phyloP scores from a whole-genome alignment of 768 basidiomycete species.

The Amanita muscaria region DNA sequence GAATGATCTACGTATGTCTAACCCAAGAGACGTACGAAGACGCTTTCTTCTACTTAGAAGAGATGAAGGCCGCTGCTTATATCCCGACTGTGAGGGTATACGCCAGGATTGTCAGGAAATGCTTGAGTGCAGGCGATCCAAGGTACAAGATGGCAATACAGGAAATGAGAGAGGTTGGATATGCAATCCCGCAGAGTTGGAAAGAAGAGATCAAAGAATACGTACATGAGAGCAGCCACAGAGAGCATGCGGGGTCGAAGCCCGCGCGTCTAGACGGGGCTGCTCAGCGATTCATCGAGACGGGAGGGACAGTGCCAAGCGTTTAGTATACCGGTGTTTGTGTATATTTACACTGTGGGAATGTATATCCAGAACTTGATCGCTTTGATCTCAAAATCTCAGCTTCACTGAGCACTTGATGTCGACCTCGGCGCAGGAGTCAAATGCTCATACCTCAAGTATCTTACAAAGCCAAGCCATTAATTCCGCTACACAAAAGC shows the following conservation, averaged over 20 bases:
- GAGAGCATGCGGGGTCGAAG: background rate
- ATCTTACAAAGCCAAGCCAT: slow-evolving; percentile 1
- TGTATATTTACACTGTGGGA: background rate
- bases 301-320: slow-evolving; percentile 22
- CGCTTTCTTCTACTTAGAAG: slow-evolving; percentile 82
- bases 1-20: slow-evolving; percentile 61
- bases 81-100: slow-evolving; percentile 51
- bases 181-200: slow-evolving; percentile 23
- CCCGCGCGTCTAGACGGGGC: slow-evolving; percentile 17
- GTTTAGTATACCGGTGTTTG: slow-evolving; percentile 1
- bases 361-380: background rate
- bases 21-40: slow-evolving; percentile 72
- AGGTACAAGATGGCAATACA: slow-evolving; percentile 57
- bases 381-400: background rate
- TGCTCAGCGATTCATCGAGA: slow-evolving; percentile 24
- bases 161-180: slow-evolving; percentile 62
- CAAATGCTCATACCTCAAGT: background rate
- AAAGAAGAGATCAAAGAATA: slow-evolving; percentile 9
- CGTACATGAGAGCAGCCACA: background rate
- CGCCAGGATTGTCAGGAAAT: slow-evolving; percentile 49
- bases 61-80: slow-evolving; percentile 64
- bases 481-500: background rate
- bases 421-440: slow-evolving; percentile 1
- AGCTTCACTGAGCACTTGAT: slow-evolving; percentile 1
- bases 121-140: slow-evolving; percentile 44